Evolutionary conservation across 2,329 filamentous ascomycete species (phyloP), one percentile per base, ranked within the genome.

Genomic region (Colletotrichum gloeosporioides): DNA sequence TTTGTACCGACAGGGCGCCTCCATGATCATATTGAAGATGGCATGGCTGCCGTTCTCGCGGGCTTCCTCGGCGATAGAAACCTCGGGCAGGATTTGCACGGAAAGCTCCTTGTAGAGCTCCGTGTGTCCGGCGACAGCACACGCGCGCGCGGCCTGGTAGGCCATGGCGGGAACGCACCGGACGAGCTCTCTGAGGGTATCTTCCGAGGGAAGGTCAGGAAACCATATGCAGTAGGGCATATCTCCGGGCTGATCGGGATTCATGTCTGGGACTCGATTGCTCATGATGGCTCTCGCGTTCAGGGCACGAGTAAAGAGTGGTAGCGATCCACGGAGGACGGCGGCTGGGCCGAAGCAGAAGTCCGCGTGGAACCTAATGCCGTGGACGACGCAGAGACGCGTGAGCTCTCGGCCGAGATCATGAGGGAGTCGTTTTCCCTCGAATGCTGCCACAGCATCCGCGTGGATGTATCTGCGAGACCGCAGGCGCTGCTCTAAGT

Each of bases 201-300:
- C 81, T 73, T 87, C 84, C 1, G 71, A 73, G 6, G 86, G 82
- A 1, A 83, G 31, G 2, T 85, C 81, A 0, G 86, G 86, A 77
- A 84, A 77, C 85, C 86, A 87, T 57, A 88, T 85, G 69, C 86
- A 88, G 78, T 87, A 87, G 1, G 84, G 85, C 3, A 80, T 70
- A 13, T 82, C 78, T 8, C 78, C 73, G 18, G 77, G 62, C 18
- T 22, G 53, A n/a, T 69, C 53, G 3, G 73, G 59, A 1, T 62
- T 36, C 67, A 75, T 81, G 16, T 80, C 72, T 1, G 83, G 85
- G 8, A 87, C 79, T 3, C 62, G 71, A 44, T 83, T 81, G 77
- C 83, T 85, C 83, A 86, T 86, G 70, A 85, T 84, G 10, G 78
- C 69, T 36, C 84, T 80, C 13, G 84, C 83, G 74, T 86, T 84